Base-by-base conservation (phyloP, 768 basidiomycete genomes). In the Russula sp. region DNA sequence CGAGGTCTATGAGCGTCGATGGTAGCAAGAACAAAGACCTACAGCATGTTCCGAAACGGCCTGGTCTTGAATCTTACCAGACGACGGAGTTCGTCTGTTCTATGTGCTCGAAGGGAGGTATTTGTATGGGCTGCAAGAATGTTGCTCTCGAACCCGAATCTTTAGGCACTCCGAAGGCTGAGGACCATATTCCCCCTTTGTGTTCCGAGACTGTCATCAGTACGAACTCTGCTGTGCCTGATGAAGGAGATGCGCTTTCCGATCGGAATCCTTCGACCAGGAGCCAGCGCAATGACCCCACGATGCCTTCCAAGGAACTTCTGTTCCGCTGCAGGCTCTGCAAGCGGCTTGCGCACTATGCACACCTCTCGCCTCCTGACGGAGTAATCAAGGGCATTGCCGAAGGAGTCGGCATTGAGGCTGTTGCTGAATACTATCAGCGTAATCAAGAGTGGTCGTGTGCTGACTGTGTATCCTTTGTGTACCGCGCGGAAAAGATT, bases 311-410 rank as follows among this genome's bases (percentile, higher is more conserved):
- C 10, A 63, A 60, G 13, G 79, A 84, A 66, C 77, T 92, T 10
- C 75, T 93, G 38, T 96, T 92, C 72, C 81, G 94, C 29, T 97
- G 94, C 73, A 71, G 85, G 54, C 80, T 86, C 20, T 97, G 94
- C 78, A 90, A 87, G 68, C 84, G 93, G 49, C 77, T 86, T 5
- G 82, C 87, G 9, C 94, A 97, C 72, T 96, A 96, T 71, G 74
- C 74, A 25, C 90, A 94, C 73, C 74, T 93, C 48, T 80, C 81
- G 6, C 59, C 70, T 32, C 84, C 83, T 22, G 67, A 76, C 10
- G 73, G 71, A 34, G 67, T 73, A 38, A 69, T 72, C 43, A 73
- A 68, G 14, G 71, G 74, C 47, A 72, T 72, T 49, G 56, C 25
- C 6, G 68, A 67, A 55, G 68, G 76, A 41, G 47, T 56, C 32